These are phyloP conservation scores for Diaporthe caulivora DNA, from an alignment of 2,329 filamentous ascomycete species.

Conservation along the genomic window DNA sequence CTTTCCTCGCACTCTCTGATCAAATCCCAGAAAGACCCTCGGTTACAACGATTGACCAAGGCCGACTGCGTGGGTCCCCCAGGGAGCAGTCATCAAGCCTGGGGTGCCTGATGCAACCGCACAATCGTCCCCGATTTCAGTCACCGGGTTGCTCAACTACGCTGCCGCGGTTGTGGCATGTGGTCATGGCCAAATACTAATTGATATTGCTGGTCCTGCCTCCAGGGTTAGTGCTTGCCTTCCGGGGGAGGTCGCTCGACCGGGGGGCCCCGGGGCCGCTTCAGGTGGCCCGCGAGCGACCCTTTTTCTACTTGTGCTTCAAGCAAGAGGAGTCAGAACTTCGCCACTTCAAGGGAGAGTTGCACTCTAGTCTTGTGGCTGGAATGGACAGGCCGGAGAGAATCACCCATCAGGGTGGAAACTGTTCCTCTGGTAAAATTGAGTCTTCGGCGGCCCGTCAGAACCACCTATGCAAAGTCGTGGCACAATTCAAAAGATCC, in stretches of 20 bases:
- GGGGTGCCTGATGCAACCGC: conserved; percentile 33
- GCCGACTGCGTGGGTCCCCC: conserved; percentile 22
- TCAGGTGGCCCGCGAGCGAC: background rate
- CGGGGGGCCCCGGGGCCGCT: background rate
- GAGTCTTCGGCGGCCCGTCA: background rate
- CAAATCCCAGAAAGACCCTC: background rate
- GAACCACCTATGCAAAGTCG: background rate
- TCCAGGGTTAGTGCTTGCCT: background rate
- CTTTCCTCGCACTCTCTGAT: background rate
- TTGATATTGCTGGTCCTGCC: conserved; percentile 22
- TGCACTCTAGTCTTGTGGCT: background rate
- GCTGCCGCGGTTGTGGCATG: background rate
- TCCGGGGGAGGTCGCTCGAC: background rate
- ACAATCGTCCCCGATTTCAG: conserved; percentile 4
- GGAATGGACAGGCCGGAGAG: background rate
- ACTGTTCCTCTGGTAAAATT: background rate
- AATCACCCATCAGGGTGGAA: background rate
- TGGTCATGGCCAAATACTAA: conserved; percentile 1
- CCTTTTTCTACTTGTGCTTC: conserved; percentile 31
- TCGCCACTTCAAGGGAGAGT: conserved; percentile 10
- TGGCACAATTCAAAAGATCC: background rate
- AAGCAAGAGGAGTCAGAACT: background rate
- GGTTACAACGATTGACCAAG: conserved; percentile 17
- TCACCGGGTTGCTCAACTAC: conserved; percentile 1
- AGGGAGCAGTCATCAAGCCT: conserved; percentile 3